A percentile compares a stretch with the other conserved stretches of the same genome.
phyloP scores from a whole-genome alignment of 441 rosid genomes.

The Erodium moschatum region DNA sequence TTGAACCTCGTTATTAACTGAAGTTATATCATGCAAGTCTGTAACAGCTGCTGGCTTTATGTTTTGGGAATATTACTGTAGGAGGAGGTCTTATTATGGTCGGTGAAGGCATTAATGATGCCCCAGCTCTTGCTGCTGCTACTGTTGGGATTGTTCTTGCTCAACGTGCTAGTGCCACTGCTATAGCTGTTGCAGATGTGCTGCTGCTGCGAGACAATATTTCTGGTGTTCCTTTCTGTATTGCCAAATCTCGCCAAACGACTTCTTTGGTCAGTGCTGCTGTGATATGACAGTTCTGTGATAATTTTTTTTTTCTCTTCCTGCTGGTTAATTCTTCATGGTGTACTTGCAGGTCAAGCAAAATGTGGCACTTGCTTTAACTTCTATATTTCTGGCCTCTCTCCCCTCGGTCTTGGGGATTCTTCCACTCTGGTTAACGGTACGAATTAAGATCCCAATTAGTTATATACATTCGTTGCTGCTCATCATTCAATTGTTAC shows the following conservation, averaged over 20 bases:
- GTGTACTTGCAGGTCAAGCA: slow-evolving; percentile 59
- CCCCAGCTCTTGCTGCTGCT: slow-evolving; percentile 92
- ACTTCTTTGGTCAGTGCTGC: slow-evolving; percentile 48
- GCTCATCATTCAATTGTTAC: neutral
- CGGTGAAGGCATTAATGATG: slow-evolving; percentile 94
- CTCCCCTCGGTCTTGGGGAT: slow-evolving; percentile 72
- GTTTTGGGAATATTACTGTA: slow-evolving; percentile 26
- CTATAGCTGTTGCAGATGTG: slow-evolving; percentile 77
- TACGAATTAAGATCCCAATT: slow-evolving; percentile 25
- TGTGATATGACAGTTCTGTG: neutral
- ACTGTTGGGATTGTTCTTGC: slow-evolving; percentile 92
- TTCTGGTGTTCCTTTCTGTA: slow-evolving; percentile 72
- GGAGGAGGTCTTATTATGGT: slow-evolving; percentile 93
- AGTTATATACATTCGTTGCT: neutral
- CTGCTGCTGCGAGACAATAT: slow-evolving; percentile 61
- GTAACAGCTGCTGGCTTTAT: neutral
- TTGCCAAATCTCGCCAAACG: slow-evolving; percentile 77
- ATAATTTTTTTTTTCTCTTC: too few species aligned
- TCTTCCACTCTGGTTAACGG: slow-evolving; percentile 84
- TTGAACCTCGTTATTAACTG: neutral
- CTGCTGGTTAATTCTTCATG: slow-evolving; percentile 16
- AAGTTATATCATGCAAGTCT: neutral
- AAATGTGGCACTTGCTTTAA: slow-evolving; percentile 68
- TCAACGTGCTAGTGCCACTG: slow-evolving; percentile 93
- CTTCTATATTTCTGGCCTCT: slow-evolving; percentile 63